A percentile compares a stretch with the other conserved stretches of the same genome.
Conservation (phyloP, 305 asterid genomes). For the Solanum hybrid region DNA sequence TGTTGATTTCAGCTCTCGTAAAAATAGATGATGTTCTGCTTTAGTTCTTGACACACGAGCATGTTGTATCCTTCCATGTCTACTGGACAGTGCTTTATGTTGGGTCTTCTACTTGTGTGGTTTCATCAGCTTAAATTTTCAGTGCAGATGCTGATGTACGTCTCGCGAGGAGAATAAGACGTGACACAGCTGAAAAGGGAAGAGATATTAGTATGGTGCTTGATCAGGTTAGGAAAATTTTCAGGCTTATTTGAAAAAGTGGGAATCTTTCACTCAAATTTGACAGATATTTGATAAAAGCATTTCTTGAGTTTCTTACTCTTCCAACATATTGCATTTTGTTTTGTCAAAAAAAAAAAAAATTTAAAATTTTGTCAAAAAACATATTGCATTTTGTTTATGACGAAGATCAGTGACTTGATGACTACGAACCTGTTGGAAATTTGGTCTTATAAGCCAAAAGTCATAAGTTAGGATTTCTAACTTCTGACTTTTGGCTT, state of each 20-base stretch:
- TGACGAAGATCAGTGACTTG: background rate
- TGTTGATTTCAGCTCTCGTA: background rate
- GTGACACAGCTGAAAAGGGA: slow-evolving; percentile 90
- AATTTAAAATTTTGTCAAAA: too few relatives aligned
- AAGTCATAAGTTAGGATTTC: background rate
- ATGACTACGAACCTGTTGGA: background rate
- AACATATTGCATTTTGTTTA: background rate
- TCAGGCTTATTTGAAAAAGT: background rate
- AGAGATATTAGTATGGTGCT: slow-evolving; percentile 82
- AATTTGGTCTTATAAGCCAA: background rate
- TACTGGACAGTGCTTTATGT: slow-evolving; percentile 5
- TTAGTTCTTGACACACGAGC: background rate
- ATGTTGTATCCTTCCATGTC: background rate
- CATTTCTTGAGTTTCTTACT: background rate
- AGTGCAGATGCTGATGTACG: slow-evolving; percentile 98
- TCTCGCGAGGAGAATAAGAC: slow-evolving; percentile 90
- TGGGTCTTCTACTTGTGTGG: slow-evolving; percentile 18
- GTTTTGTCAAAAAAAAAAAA: background rate
- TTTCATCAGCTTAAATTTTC: slow-evolving; percentile 27
- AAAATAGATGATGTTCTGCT: background rate
- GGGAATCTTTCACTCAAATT: background rate
- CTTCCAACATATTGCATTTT: background rate
- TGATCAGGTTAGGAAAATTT: slow-evolving; percentile 67
- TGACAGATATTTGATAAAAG: background rate
- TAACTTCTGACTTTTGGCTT: background rate